phyloP scores from a whole-genome alignment of 129 eudicot genomes.

The Pseudognaphalium luteoalbum region DNA sequence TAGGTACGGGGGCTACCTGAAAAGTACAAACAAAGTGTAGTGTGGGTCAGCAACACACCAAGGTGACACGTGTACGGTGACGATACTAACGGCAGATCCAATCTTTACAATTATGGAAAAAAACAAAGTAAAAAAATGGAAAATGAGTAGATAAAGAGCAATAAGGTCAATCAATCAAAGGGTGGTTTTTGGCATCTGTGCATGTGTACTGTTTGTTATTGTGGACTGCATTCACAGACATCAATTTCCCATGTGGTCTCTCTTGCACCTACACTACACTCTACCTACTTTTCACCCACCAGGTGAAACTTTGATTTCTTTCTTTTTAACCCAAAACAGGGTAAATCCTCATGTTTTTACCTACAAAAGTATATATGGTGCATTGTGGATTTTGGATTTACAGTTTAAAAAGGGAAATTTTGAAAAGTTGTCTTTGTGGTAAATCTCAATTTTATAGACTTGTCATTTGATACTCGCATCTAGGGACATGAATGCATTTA shows the following conservation, averaged over 20 bases:
- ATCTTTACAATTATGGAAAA: not conserved
- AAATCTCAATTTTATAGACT: no score
- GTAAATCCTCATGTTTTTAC: not conserved
- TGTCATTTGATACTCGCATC: no score
- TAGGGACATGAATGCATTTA: no score
- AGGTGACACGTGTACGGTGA: constrained; percentile 31
- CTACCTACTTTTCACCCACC: constrained; percentile 23
- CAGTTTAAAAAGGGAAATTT: no score
- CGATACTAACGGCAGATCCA: constrained; percentile 11
- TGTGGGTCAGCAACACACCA: constrained; percentile 1
- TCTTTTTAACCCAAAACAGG: constrained; percentile 6
- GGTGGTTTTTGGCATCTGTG: constrained; percentile 20
- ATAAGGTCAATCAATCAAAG: constrained; percentile 32
- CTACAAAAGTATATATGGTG: no score
- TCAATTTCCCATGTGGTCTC: constrained; percentile 41
- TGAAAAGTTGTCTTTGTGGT: no score
- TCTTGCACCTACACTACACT: constrained; percentile 9
- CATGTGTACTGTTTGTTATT: constrained; percentile 19
- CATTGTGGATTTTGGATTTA: no score
- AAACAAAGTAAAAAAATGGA: not conserved
- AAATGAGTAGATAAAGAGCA: not conserved
- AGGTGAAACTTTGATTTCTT: constrained; percentile 13
- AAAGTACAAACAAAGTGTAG: constrained; percentile 21
- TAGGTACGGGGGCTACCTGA: constrained; percentile 31
- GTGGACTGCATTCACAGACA: constrained; percentile 25